Evolutionary conservation across 345 rosid species (phyloP), one percentile per base, ranked within the genome.

Genomic region (Ceriops zippeliana): DNA sequence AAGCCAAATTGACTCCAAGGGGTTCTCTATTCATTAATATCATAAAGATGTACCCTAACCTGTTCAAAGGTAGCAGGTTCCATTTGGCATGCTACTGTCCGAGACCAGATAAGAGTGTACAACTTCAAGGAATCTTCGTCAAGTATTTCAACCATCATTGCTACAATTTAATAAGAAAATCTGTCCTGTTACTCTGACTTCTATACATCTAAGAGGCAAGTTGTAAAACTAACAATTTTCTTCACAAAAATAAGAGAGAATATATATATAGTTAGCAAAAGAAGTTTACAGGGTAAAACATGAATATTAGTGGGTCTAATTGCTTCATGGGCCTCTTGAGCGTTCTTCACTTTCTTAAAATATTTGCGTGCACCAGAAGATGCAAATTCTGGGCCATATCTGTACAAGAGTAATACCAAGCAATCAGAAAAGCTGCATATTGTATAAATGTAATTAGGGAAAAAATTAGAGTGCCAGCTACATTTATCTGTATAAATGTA

Each of bases 251-350:
- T 24, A 65, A 61, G 27, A 63, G 69, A 42, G 38, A 42, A 28
- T 30, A 78, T 20, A 19, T 34, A 72, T 46, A 19, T 64, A 53
- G 30, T 27, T 46, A 11, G 73, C 69, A 67, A 56, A 49, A 58
- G 65, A 61, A 58, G 64, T 75, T 74, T 86, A 95, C 99, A 89
- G 30, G 99, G 99, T 65, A 88, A 80, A 73, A 89, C 81, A 81
- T 81, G 77, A 64, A 90, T 80, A 82, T 84, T 81, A 57, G 99
- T 95, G 68, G 99, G 99, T 79, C 99, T 86, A 74, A 95, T 87
- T 76, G 99, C 99, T 87, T 95, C 99, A 80, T 95, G 99, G 71
- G 99, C 96, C 83, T 95, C 99, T 78, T 90, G 98, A 77, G 98
- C 90, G 81, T 95, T 95, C 81, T 95, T 95, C 73, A 95, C 96